These are phyloP conservation scores for Lactifluus volemus DNA, from an alignment of 768 basidiomycete species.

Conservation along the genomic window DNA sequence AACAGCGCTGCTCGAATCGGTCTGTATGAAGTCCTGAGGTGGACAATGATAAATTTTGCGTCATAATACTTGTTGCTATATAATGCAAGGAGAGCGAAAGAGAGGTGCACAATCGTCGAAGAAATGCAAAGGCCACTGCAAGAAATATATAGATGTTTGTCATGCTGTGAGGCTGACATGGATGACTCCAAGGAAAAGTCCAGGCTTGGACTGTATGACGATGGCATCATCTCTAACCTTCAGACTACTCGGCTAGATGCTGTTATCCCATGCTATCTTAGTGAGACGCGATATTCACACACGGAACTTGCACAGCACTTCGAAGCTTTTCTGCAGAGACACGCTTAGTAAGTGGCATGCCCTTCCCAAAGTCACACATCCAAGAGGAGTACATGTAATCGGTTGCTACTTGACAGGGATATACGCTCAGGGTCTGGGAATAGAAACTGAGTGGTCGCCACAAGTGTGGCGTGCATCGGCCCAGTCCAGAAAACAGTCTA, in stretches of 20 bases:
- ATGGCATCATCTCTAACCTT: neutral
- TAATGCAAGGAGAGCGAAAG: neutral
- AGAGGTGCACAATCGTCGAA: neutral
- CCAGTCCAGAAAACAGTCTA: neutral
- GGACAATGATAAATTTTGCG: neutral
- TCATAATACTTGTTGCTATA: neutral
- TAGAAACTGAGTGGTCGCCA: neutral
- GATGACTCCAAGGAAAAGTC: neutral
- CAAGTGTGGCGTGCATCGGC: neutral
- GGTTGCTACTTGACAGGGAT: neutral
- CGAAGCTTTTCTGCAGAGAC: neutral
- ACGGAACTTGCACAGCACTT: neutral
- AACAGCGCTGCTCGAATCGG: neutral
- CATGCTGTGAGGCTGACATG: conserved; percentile 12
- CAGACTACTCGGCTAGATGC: neutral
- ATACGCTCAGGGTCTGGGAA: neutral
- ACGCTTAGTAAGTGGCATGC: neutral
- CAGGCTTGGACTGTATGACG: neutral
- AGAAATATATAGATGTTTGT: neutral
- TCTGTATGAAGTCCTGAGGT: neutral
- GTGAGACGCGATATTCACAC: neutral
- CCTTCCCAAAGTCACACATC: neutral
- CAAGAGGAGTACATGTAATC: neutral
- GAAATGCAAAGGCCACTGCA: neutral
- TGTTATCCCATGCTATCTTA: neutral